Conservation (phyloP, 306 rosid genomes). For the Spatholobus suberectus region DNA sequence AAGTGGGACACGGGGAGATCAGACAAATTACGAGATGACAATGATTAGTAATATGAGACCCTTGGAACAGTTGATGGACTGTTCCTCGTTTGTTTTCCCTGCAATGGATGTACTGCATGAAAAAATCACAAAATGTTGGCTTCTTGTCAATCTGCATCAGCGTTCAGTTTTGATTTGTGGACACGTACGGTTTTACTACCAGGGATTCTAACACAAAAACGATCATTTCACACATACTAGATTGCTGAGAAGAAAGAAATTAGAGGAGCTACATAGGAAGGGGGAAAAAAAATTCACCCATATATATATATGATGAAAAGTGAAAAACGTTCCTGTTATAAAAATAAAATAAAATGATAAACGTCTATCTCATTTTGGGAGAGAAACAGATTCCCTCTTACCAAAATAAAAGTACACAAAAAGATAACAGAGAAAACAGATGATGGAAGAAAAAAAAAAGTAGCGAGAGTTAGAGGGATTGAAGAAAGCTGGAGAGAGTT, state of each 20-base stretch:
- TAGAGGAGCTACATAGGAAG: neutral
- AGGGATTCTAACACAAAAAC: neutral
- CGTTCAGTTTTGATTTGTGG: neutral
- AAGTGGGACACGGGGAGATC: neutral
- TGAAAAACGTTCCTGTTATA: too few relatives aligned
- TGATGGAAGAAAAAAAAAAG: too few relatives aligned
- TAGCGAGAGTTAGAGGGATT: too few relatives aligned
- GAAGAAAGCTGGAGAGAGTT: too few relatives aligned
- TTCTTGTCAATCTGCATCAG: conserved; percentile 34
- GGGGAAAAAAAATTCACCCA: neutral
- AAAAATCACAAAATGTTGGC: conserved; percentile 16
- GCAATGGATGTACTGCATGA: neutral
- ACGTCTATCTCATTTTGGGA: too few relatives aligned
- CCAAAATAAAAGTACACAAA: too few relatives aligned
- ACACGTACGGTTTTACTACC: conserved; percentile 6
- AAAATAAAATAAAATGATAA: too few relatives aligned
- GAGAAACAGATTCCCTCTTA: too few relatives aligned
- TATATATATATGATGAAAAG: neutral
- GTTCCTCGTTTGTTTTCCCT: conserved; percentile 32
- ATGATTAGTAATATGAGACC: conserved; percentile 18
- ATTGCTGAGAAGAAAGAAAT: neutral
- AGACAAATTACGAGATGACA: conserved; percentile 2
- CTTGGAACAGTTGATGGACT: conserved; percentile 25
- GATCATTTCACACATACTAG: neutral
- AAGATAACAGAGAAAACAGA: too few relatives aligned